These are phyloP conservation scores for Aspergillus bombycis DNA, from an alignment of 2,329 filamentous ascomycete genomes.

Conservation along the genomic window DNA sequence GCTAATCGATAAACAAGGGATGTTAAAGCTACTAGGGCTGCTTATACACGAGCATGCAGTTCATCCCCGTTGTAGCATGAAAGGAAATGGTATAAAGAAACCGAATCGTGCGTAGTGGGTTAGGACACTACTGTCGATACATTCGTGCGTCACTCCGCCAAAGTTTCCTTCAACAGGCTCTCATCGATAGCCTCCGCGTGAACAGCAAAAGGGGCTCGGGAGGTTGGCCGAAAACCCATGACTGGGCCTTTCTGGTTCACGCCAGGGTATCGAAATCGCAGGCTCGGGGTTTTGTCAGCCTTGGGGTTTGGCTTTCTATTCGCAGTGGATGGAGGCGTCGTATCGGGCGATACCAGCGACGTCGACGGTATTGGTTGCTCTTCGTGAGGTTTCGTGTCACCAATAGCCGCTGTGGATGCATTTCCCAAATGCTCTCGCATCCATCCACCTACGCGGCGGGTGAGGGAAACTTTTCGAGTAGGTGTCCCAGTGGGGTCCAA, in stretches of 20 bases:
- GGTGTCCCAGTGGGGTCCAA: conserved; percentile 23
- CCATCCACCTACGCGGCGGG: conserved; percentile 66
- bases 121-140: not conserved
- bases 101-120: conserved; percentile 1
- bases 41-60: not conserved
- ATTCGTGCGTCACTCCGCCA: conserved; percentile 48
- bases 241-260: conserved; percentile 80
- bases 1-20: conserved; percentile 11
- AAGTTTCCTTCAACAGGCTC: conserved; percentile 62
- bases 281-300: conserved; percentile 9
- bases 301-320: conserved; percentile 61
- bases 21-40: not conserved
- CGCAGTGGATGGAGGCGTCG: conserved; percentile 30
- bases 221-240: conserved; percentile 67
- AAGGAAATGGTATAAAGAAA: conserved; percentile 9
- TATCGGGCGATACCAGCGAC: not conserved
- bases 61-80: not conserved
- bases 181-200: conserved; percentile 62
- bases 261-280: conserved; percentile 60
- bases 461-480: conserved; percentile 41
- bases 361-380: not conserved
- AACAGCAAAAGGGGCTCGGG: conserved; percentile 60
- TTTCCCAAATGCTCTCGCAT: conserved; percentile 66
- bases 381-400: not conserved
- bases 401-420: conserved; percentile 42